A percentile compares a stretch with the other conserved stretches of the same genome.
phyloP scores from a whole-genome alignment of 257 asterid species.

The Lantana camara region DNA sequence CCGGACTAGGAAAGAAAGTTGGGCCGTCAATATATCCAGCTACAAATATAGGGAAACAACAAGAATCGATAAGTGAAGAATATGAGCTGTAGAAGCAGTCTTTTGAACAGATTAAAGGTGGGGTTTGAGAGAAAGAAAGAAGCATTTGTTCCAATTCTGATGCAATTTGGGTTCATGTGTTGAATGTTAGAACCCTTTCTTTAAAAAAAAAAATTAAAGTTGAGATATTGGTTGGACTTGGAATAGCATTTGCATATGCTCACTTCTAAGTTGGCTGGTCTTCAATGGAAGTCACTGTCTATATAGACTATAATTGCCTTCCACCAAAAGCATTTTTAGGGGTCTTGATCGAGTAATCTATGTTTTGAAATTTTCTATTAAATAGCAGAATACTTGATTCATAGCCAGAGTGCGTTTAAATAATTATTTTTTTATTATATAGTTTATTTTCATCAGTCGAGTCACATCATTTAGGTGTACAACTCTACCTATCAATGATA shows the following conservation, averaged over 20 bases:
- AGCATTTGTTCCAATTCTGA: constrained; percentile 23
- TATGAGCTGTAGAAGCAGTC: neutral
- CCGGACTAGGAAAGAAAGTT: neutral
- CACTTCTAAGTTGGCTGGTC: neutral
- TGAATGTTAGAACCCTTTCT: constrained; percentile 30
- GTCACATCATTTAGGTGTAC: no score
- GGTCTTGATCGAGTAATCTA: neutral
- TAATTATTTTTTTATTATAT: no score
- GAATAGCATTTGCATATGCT: constrained; percentile 21
- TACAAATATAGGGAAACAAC: neutral
- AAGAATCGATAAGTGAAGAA: neutral
- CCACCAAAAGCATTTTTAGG: neutral
- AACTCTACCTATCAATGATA: no score
- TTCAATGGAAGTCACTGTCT: neutral
- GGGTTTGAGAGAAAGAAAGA: constrained; percentile 2
- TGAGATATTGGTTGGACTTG: constrained; percentile 21
- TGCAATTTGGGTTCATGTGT: constrained; percentile 31
- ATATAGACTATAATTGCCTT: neutral
- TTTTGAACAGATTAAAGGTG: neutral
- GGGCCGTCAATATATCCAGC: neutral
- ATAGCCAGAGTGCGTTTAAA: no score
- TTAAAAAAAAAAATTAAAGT: no score
- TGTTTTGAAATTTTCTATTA: no score
- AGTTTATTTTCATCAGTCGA: no score
- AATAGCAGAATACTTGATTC: no score